phyloP scores from a whole-genome alignment of 1,139 yeast species.

The Suhomyces atakaporum region DNA sequence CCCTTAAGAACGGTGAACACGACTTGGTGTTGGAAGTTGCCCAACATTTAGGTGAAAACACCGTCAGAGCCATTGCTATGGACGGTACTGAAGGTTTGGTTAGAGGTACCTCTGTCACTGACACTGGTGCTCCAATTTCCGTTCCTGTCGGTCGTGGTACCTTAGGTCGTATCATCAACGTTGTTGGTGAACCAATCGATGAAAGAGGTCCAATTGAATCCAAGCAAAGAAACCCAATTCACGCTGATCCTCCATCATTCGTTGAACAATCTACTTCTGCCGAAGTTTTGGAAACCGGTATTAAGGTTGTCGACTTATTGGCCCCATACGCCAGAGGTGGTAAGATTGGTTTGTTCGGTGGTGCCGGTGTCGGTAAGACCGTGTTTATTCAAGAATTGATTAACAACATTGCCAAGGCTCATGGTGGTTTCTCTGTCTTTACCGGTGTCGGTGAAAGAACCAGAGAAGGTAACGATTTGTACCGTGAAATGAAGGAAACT shows the following conservation, averaged over 20 bases:
- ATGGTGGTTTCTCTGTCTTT: constrained; percentile 99
- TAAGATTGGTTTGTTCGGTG: constrained; percentile 99
- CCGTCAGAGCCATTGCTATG: constrained; percentile 99
- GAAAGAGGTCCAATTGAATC: constrained; percentile 98
- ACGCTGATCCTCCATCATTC: constrained; percentile 95
- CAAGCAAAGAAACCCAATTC: constrained; percentile 94
- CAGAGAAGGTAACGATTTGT: constrained; percentile 99
- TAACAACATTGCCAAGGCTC: constrained; percentile 99
- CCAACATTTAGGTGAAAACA: constrained; percentile 99
- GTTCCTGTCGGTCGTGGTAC: constrained; percentile 99
- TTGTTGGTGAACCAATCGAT: constrained; percentile 99
- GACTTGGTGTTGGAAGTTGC: constrained; percentile 94
- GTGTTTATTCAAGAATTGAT: constrained; percentile 99
- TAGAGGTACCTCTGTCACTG: constrained; percentile 90
- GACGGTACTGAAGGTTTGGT: constrained; percentile 99
- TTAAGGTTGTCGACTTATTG: constrained; percentile 97
- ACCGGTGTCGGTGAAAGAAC: constrained; percentile 99
- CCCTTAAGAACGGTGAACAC: constrained; percentile 70
- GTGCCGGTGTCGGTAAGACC: constrained; percentile 99
- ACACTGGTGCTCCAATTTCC: constrained; percentile 98
- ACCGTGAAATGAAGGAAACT: constrained; percentile 99
- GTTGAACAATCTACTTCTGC: constrained; percentile 97
- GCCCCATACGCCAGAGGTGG: constrained; percentile 99
- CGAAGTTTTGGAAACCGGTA: constrained; percentile 99
- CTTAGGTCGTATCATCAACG: constrained; percentile 97